Evolutionary conservation across 169 alveolate species (phyloP), one percentile per base, ranked within the genome.

Genomic region (Eimeria praecox): DNA sequence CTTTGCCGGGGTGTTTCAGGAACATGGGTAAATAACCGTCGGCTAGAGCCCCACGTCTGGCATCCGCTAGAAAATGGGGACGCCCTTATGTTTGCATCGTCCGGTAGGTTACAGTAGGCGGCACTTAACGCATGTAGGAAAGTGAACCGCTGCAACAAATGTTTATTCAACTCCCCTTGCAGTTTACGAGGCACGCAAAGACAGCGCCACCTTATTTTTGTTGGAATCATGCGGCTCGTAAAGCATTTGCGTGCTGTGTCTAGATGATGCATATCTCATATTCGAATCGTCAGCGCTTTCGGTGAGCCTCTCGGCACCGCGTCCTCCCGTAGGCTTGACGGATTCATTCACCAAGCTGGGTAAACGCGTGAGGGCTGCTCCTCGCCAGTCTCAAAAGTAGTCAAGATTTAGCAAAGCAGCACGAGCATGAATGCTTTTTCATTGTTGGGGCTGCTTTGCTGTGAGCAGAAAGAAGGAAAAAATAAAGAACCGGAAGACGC

Each of bases 31-130:
- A 87, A 87, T 75, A 64, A 64, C 56, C 94, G 94, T 77, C 80
- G 94, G 94, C 94, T 87, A 40, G 66, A 59, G 66, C 94, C 94
- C 12, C 94, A 87, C 27, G 82, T 87, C 22, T 87, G 94, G 94
- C 52, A 59, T 18, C 83, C 38, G 30, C 56, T 87, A 75, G 82
- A 87, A 64, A 59, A 64, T 59, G 94, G 94, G 38, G 94, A 87
- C 46, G 44, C 82, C 22, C 59, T 87, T 1, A 62, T 59, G 59
- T 87, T 87, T 64, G 54, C 94, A 18, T 87, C 83, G 27, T 62
- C 94, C 3, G 94, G 94, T 87, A 64, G 42, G 88, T 42, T 8
- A 9, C 20, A 69, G 80, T 0, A 33, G 22, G 38, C 4, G 83
- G 83, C 30, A 16, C 30, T 73, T 4, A 18, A 73, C 83, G 4